Evolutionary conservation across 1,284 basidiomycete genomes (phyloP), one percentile per base, ranked within the genome.

Genomic region (Prillingera fragicola): DNA sequence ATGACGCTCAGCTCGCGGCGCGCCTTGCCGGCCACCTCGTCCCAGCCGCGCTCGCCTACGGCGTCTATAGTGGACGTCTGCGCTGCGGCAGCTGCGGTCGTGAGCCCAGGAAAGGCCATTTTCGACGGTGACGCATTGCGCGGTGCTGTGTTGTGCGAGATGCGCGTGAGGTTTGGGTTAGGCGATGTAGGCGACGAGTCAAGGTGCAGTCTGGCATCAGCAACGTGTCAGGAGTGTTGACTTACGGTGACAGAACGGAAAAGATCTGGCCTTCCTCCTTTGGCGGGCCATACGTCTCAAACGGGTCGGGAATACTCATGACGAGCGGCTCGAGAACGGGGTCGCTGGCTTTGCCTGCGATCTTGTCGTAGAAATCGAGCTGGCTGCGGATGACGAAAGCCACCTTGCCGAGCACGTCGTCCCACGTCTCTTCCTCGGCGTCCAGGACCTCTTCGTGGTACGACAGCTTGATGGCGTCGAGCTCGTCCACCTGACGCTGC

Each of bases 201-300:
- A 14, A 67, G 44, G 29, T 42, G 59, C 56, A 52, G 31, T 5
- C 41, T 47, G 35, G 13, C 29, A 31, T 49, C 38, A 50, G 55
- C 15, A 7, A 23, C 8, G 9, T 25, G 17, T 22, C 3, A 17
- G 14, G 24, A 6, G 27, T 3, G 17, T 18, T 28, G 1, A 83
- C 85, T 42, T 84, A 78, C 22, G 88, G 88, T 15, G 86, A 80
- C 2, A 92, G 77, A 49, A 96, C 92, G 61, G 82, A 86, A 71
- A 95, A 94, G 56, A 96, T 92, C 63, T 91, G 84, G 56, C 89
- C 85, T 63, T 91, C 86, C 41, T 85, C 77, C 56, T 85, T 85
- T 3, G 85, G 82, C 13, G 87, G 86, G 9, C 88, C 89, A 61
- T 95, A 95, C 0, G 86, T 80, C 56, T 92, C 87, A 54, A 95